Conservation (phyloP, 208 protist genomes). For the Leishmania tarentolae region DNA sequence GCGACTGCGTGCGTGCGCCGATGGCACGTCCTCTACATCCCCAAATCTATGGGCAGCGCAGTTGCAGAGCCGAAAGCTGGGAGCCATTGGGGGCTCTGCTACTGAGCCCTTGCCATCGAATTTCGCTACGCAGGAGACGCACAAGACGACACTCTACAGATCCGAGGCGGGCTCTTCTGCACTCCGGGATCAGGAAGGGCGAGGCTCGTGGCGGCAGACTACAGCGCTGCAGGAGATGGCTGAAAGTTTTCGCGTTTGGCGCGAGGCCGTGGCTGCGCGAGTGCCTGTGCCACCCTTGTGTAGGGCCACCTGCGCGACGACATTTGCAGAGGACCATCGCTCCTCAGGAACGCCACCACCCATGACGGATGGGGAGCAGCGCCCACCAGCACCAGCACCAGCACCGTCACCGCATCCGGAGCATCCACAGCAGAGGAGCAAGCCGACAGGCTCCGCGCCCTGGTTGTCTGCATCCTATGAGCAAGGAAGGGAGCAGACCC, state of each 20-base stretch:
- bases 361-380: neutral
- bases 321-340: neutral
- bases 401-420: neutral
- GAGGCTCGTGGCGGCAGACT: neutral
- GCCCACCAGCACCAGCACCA: neutral
- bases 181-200: neutral
- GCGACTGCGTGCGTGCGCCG: neutral
- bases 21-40: neutral
- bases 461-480: neutral
- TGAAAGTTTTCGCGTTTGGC: neutral
- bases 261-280: neutral
- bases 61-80: neutral
- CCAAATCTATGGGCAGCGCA: conserved; percentile 14
- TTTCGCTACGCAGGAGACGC: neutral
- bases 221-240: neutral
- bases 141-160: neutral
- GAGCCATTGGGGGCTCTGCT: neutral
- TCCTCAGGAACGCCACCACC: neutral
- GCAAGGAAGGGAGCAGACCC: neutral
- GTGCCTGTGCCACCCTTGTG: neutral
- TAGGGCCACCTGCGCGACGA: neutral
- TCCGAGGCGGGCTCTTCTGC: neutral
- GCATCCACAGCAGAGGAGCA: neutral
- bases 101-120: neutral
- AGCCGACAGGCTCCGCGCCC: neutral